Percentiles rank a stretch among this genome's conserved stretches.
Evolutionary conservation across 163 green algal genomes (phyloP).

Genomic region (Scenedesmus sp.): DNA sequence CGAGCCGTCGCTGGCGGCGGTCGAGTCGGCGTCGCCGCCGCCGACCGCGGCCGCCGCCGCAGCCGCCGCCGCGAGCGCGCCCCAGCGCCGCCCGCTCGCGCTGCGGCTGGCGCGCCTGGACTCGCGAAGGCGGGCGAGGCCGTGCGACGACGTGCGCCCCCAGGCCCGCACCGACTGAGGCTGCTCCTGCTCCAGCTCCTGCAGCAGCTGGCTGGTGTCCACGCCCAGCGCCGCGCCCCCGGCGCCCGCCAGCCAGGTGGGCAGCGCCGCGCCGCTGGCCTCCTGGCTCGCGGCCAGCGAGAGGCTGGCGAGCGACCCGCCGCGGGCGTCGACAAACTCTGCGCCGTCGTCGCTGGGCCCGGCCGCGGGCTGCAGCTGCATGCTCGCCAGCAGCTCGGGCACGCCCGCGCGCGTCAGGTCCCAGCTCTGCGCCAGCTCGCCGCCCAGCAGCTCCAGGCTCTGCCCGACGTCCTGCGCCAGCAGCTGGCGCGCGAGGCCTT

Average conservation of each 20-base stretch:
- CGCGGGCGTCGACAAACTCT: not conserved
- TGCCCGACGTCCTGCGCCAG: no score
- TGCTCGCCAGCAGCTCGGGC: not conserved
- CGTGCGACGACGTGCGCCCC: no score
- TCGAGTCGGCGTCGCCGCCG: no score
- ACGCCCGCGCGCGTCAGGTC: not conserved
- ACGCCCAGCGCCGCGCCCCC: not conserved
- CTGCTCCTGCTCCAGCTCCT: conserved; percentile 8
- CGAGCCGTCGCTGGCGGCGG: no score
- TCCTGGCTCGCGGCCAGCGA: conserved; percentile 10
- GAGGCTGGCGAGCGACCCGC: not conserved
- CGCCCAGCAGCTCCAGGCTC: conserved; percentile 29
- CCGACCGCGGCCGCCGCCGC: no score
- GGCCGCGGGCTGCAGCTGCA: conserved; percentile 22
- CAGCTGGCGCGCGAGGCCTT: no score
- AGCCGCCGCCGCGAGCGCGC: no score
- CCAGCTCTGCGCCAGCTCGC: conserved; percentile 3
- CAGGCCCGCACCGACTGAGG: no score
- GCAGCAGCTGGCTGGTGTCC: conserved; percentile 29
- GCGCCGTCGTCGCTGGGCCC: not conserved
- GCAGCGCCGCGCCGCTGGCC: not conserved
- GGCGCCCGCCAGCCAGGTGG: not conserved
- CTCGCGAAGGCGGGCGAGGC: no score
- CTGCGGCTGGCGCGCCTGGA: no score
- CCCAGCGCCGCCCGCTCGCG: no score